phyloP scores from a whole-genome alignment of 345 rosid species.

The Acer campestre region DNA sequence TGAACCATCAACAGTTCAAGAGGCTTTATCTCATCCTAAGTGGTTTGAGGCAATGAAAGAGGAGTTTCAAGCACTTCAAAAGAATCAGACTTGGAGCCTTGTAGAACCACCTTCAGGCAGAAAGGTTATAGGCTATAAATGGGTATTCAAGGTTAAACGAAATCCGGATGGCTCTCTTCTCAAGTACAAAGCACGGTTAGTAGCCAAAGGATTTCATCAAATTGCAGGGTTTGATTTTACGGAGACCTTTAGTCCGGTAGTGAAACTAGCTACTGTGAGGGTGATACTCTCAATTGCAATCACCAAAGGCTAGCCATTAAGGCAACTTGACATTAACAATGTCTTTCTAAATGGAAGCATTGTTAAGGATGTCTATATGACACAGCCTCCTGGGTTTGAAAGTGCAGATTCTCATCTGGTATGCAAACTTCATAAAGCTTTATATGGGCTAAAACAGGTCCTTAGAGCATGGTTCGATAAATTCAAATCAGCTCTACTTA shows the following conservation, averaged over 20 bases:
- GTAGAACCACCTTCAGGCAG: not conserved
- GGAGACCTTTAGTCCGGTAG: not conserved
- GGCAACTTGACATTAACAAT: constrained; percentile 4
- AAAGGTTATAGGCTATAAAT: too few relatives aligned
- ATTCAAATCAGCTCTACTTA: not conserved
- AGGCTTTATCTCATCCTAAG: too few relatives aligned
- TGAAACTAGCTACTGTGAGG: not conserved
- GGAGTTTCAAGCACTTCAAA: not conserved
- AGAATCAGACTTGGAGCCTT: not conserved
- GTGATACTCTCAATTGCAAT: not conserved
- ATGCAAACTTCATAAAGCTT: not conserved
- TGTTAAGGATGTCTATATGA: not conserved
- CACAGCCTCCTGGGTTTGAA: not conserved
- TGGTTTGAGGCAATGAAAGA: not conserved
- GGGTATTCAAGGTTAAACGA: too few relatives aligned
- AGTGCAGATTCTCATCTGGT: not conserved
- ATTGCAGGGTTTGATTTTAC: not conserved
- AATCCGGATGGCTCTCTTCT: not conserved
- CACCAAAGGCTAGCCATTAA: too few relatives aligned
- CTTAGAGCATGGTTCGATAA: not conserved
- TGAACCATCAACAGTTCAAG: too few relatives aligned
- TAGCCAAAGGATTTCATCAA: not conserved
- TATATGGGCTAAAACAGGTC: not conserved
- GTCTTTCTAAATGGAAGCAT: not conserved
- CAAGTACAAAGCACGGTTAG: not conserved